Percentiles rank a stretch among this genome's conserved stretches.
phyloP scores from a whole-genome alignment of 768 basidiomycete genomes.

The Leucosporidium yakuticum region DNA sequence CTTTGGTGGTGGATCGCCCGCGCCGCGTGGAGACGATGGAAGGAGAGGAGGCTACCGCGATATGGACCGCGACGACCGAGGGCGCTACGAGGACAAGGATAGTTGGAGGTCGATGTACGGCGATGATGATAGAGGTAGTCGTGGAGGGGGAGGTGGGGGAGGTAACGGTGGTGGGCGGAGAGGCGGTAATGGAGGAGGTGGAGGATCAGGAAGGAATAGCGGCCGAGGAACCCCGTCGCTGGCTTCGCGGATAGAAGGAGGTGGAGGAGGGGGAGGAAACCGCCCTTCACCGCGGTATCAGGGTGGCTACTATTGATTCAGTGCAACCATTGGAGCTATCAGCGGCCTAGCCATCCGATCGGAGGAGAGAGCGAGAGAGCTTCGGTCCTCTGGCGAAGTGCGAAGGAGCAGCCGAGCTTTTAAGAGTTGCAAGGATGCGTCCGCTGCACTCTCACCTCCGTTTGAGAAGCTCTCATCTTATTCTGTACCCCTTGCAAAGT shows the following conservation, averaged over 20 bases:
- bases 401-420: no score
- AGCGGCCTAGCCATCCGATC: no score
- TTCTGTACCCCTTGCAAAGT: no score
- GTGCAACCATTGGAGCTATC: no score
- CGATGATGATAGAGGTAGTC: background rate
- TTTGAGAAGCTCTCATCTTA: no score
- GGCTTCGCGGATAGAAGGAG: background rate
- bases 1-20: background rate
- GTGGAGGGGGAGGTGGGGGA: background rate
- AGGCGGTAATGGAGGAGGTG: background rate
- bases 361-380: no score
- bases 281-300: slow-evolving; percentile 11
- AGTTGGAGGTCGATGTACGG: slow-evolving; percentile 7
- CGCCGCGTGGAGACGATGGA: background rate
- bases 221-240: no score
- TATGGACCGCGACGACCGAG: background rate
- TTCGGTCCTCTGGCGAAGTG: no score
- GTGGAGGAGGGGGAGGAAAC: background rate
- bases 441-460: no score
- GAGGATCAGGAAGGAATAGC: slow-evolving; percentile 1
- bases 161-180: background rate
- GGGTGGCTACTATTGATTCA: slow-evolving; percentile 14
- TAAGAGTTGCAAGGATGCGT: no score
- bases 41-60: slow-evolving; percentile 10
- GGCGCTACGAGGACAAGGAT: background rate